These are phyloP conservation scores for Quercus mongolica DNA, from an alignment of 306 rosid species.

Conservation along the genomic window DNA sequence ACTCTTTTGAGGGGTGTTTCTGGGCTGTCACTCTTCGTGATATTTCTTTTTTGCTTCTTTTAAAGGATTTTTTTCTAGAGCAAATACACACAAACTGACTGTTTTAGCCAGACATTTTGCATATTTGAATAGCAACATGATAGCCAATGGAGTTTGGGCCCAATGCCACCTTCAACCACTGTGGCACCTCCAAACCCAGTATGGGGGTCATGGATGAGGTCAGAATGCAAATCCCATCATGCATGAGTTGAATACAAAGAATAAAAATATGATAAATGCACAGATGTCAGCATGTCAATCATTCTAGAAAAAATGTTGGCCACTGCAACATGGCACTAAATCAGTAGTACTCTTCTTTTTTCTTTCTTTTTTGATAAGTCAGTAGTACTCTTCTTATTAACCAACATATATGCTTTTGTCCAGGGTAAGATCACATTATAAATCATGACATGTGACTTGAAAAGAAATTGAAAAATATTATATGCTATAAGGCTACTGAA, in stretches of 20 bases:
- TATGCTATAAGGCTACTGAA: conserved; percentile 3
- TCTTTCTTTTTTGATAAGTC: too few species aligned
- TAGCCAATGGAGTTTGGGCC: too few species aligned
- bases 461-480: not conserved
- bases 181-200: too few species aligned
- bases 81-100: not conserved
- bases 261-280: not conserved
- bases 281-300: not conserved
- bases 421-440: not conserved
- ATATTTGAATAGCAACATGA: not conserved
- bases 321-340: not conserved
- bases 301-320: not conserved
- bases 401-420: not conserved
- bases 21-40: too few species aligned
- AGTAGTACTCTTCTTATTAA: not conserved
- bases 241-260: too few species aligned
- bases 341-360: too few species aligned
- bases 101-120: not conserved
- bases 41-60: too few species aligned
- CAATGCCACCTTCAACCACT: too few species aligned
- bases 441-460: not conserved
- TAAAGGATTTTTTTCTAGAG: too few species aligned
- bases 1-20: too few species aligned
- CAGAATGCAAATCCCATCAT: too few species aligned
- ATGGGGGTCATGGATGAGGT: too few species aligned